phyloP scores from a whole-genome alignment of 2,329 filamentous ascomycete species.

The Calonectria pteridis region DNA sequence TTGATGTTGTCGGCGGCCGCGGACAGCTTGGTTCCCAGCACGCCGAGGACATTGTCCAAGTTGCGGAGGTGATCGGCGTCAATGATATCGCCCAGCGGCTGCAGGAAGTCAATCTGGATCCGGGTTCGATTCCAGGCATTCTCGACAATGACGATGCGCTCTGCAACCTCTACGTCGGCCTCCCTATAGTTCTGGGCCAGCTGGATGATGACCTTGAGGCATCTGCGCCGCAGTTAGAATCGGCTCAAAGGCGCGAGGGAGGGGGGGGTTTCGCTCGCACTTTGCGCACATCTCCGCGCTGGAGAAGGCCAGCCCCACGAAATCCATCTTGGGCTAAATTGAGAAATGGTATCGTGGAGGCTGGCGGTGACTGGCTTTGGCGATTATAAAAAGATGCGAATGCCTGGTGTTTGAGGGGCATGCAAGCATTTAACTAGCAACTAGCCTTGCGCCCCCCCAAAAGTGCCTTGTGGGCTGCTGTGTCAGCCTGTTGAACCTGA shows the following conservation, averaged over 20 bases:
- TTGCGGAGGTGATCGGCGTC: slow-evolving; percentile 9
- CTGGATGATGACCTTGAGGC: not conserved
- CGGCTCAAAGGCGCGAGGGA: not conserved
- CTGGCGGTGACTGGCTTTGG: not conserved
- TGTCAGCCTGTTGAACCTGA: not conserved
- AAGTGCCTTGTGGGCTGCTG: not conserved
- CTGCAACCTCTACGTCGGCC: slow-evolving; percentile 7
- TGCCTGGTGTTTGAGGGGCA: not conserved
- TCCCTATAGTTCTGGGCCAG: not conserved
- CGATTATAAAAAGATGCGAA: too few relatives aligned
- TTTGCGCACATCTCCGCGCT: not conserved
- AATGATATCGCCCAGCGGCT: not conserved
- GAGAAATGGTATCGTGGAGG: not conserved
- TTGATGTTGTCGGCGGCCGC: not conserved
- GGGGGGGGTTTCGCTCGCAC: not conserved
- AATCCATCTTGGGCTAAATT: not conserved
- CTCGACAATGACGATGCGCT: slow-evolving; percentile 14
- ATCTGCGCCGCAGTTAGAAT: slow-evolving; percentile 2
- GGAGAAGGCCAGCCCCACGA: not conserved
- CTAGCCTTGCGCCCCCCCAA: not conserved
- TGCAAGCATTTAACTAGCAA: not conserved
- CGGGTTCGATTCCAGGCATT: not conserved
- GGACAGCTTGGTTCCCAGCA: slow-evolving; percentile 2
- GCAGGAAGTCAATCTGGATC: slow-evolving; percentile 13
- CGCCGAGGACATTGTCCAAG: slow-evolving; percentile 13